A percentile compares a stretch with the other conserved stretches of the same genome.
Conservation (phyloP, 2,329 filamentous ascomycete genomes). For the Neofusicoccum umdonicola region DNA sequence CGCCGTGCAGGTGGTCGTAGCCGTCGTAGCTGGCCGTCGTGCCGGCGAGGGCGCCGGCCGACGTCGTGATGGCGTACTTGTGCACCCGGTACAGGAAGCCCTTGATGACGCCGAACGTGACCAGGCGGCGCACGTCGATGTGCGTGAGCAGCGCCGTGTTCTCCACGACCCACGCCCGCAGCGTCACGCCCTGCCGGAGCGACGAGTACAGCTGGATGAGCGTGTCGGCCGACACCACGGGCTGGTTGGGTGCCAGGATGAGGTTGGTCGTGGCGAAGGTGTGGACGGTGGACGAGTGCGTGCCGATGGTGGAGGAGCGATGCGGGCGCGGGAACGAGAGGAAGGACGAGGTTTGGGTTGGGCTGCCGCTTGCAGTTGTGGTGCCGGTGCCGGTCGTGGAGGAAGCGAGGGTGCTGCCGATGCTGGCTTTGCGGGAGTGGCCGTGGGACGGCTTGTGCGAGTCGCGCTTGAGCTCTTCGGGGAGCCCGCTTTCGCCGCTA, state of each 20-base stretch:
- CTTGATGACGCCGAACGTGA: conserved; percentile 96
- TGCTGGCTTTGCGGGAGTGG: conserved; percentile 17
- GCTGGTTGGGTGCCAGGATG: conserved; percentile 13
- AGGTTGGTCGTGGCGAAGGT: conserved; percentile 7
- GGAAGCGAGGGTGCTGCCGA: conserved; percentile 3
- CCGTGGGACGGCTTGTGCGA: background rate
- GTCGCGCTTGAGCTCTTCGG: background rate
- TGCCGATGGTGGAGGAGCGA: conserved; percentile 14
- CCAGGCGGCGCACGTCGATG: conserved; percentile 85
- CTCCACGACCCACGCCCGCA: conserved; percentile 81
- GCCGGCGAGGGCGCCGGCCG: conserved; percentile 39
- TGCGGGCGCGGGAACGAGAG: background rate
- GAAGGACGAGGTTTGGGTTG: background rate
- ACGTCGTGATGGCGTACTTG: conserved; percentile 68
- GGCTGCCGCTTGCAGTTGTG: conserved; percentile 9
- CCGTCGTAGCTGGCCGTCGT: conserved; percentile 38
- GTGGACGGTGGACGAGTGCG: background rate
- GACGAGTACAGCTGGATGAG: conserved; percentile 81
- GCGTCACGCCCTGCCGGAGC: conserved; percentile 78
- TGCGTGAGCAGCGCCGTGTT: conserved; percentile 70
- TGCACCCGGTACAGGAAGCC: conserved; percentile 90
- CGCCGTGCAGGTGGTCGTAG: conserved; percentile 21
- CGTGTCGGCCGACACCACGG: conserved; percentile 29
- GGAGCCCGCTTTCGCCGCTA: background rate
- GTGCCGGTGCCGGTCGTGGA: background rate